Evolutionary conservation across 352 stramenopile genomes (phyloP).

Genomic region (Phytophthora lateralis): DNA sequence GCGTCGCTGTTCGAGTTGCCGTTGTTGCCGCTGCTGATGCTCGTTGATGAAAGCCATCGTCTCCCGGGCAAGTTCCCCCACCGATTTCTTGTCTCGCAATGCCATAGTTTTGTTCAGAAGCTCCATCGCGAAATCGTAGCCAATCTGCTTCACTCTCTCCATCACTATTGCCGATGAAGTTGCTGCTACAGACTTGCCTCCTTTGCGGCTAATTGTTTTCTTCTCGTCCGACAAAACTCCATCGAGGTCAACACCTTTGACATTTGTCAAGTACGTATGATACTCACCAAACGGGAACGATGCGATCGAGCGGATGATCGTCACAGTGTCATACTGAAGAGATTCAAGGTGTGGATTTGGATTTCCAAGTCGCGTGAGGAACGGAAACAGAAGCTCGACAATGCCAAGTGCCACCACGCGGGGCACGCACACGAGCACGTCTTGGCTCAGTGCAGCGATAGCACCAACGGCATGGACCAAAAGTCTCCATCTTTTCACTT

Average conservation of each 20-base stretch:
- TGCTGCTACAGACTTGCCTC: neutral
- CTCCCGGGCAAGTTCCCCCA: constrained; percentile 66
- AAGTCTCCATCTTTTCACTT: constrained; percentile 43
- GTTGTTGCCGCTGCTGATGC: constrained; percentile 28
- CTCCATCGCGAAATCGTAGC: constrained; percentile 62
- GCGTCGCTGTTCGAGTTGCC: constrained; percentile 16
- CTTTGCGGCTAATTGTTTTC: constrained; percentile 8
- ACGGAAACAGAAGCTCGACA: constrained; percentile 41
- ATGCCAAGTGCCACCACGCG: constrained; percentile 51
- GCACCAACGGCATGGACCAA: constrained; percentile 53
- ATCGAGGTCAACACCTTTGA: constrained; percentile 13
- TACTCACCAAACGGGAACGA: constrained; percentile 72
- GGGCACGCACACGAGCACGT: constrained; percentile 67
- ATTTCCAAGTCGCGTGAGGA: constrained; percentile 28
- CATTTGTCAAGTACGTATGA: constrained; percentile 41
- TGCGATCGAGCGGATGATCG: constrained; percentile 53
- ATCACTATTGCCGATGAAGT: constrained; percentile 31
- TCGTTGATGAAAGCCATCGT: constrained; percentile 63
- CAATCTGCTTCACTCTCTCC: constrained; percentile 63
- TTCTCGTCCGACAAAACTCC: constrained; percentile 3
- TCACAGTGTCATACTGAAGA: constrained; percentile 57
- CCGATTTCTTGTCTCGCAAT: constrained; percentile 48
- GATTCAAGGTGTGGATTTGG: constrained; percentile 32
- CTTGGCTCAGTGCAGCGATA: constrained; percentile 64
- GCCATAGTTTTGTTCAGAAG: constrained; percentile 42